phyloP scores from a whole-genome alignment of 345 rosid genomes.

The Syzygium aqueum region DNA sequence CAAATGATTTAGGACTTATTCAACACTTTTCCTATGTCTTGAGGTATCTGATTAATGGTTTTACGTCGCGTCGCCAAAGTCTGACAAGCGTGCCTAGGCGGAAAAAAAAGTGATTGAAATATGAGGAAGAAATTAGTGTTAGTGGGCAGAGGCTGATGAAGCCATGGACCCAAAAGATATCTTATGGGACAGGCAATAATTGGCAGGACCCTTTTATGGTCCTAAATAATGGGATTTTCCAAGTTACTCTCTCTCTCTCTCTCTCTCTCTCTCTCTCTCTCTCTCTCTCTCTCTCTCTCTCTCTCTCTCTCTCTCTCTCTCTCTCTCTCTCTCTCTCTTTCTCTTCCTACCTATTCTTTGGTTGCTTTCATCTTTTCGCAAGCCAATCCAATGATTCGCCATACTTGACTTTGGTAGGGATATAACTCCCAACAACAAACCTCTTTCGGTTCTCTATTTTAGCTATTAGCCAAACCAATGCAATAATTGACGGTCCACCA shows the following conservation, averaged over 20 bases:
- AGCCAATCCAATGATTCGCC: background rate
- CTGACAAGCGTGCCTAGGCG: background rate
- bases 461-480: background rate
- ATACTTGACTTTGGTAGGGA: background rate
- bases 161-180: background rate
- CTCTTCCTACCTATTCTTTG: background rate
- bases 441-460: background rate
- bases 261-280: background rate
- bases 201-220: slow-evolving; percentile 27
- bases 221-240: slow-evolving; percentile 16
- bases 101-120: background rate
- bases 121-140: background rate
- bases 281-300: background rate
- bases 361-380: background rate
- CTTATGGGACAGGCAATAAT: slow-evolving; percentile 18
- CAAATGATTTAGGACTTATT: no score
- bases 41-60: background rate
- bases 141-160: background rate
- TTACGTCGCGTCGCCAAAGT: background rate
- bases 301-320: slow-evolving; percentile 1
- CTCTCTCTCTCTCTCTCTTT: background rate
- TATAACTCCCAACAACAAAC: background rate
- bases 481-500: background rate
- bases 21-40: no score
- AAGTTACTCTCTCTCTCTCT: background rate